These are phyloP conservation scores for Trichoderma hamatum DNA, from an alignment of 2,329 filamentous ascomycete species.

Conservation along the genomic window DNA sequence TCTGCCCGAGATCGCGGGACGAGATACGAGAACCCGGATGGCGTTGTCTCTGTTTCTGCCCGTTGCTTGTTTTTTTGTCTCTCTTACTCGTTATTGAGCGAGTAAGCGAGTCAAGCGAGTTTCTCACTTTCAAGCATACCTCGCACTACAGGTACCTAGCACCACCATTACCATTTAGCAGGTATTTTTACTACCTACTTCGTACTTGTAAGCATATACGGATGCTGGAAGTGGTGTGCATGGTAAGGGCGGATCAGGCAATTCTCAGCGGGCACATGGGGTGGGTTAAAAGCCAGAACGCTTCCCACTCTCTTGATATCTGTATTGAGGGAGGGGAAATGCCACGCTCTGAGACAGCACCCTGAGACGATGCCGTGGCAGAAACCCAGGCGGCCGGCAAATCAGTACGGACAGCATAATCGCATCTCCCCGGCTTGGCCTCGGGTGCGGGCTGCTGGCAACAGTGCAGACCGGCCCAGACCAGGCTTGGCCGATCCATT, in stretches of 20 bases:
- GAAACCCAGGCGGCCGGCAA: not conserved
- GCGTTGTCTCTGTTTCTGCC: not conserved
- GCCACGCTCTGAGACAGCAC: not conserved
- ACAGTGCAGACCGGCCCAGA: not conserved
- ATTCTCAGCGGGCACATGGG: not conserved
- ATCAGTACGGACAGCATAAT: not conserved
- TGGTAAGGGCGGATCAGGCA: not conserved
- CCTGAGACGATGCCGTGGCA: constrained; percentile 1
- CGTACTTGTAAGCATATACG: not conserved
- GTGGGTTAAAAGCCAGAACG: constrained; percentile 17
- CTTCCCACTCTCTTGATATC: not conserved
- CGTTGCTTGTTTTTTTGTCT: not conserved
- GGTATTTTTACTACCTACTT: too few species aligned
- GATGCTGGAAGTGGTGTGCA: not conserved
- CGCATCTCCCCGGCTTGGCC: not conserved
- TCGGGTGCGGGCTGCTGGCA: not conserved
- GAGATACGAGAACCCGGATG: not conserved
- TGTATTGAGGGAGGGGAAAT: not conserved
- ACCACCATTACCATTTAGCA: not conserved
- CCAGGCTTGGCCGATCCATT: not conserved
- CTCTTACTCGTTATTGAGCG: not conserved
- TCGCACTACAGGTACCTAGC: not conserved
- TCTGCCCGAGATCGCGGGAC: not conserved
- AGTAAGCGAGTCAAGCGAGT: not conserved
- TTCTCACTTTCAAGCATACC: not conserved